Evolutionary conservation across 805 yeast species (phyloP), one percentile per base, ranked within the genome.

Genomic region (Scheffersomyces stipitis): DNA sequence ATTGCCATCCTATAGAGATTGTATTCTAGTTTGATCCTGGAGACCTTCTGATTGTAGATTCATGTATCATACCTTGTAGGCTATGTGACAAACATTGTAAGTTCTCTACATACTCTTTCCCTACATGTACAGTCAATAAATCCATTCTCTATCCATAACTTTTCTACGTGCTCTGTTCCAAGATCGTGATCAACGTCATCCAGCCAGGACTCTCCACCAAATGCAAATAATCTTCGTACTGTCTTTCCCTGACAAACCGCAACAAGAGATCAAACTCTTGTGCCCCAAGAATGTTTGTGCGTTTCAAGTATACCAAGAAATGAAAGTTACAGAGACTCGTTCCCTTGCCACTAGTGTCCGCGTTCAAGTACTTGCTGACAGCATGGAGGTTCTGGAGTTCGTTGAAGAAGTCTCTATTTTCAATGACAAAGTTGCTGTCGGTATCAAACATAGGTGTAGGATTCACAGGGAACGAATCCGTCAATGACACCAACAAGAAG

Each of bases 401-500:
- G 2, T 96, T 95, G 52, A 86, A 57, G 30, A 79, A 80, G 37
- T 76, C 85, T 37, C 98, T 70, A 55, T 90, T 84, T 48, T 86
- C 95, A 57, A 90, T 77, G 2, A 93, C 81, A 65, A 87, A 90
- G 3, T 62, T 58, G 15, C 33, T 30, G 23, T 54, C 56, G 0
- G 71, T 51, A 6, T 58, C 58, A 60, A 86, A 84, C 42, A 66
- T 45, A 2, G 86, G 81, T 4, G 46, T 54, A 0, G 81, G 73
- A 0, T 69, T 66, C 44, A 80, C 76, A 1, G 96, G 96, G 74
- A 93, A 91, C 3, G 98, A 96, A 59, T 93, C 98, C 4, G 95
- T 83, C 44, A 91, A 64, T 2, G 96, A 82, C 1, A 91, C 95
- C 36, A 93, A 63, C 95, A 56, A 44, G 34, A 48, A 56, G 35